Percentiles rank a stretch among this genome's conserved stretches.
phyloP scores from a whole-genome alignment of 2,329 filamentous ascomycete genomes.

The Parascedosporium putredinis region DNA sequence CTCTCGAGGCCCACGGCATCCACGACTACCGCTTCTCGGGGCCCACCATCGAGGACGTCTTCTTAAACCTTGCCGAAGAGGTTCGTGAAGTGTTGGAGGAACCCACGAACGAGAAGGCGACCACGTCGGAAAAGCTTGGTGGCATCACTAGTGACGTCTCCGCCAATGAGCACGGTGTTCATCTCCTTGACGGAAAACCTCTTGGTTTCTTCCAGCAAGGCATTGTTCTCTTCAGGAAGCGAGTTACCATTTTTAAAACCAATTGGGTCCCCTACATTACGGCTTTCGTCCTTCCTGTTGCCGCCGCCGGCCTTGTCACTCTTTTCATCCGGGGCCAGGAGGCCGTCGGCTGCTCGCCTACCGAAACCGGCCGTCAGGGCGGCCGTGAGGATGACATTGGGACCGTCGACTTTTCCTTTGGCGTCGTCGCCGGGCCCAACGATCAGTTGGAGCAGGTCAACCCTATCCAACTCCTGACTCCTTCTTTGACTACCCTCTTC shows the following conservation, averaged over 20 bases:
- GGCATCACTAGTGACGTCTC: constrained; percentile 13
- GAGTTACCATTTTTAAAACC: constrained; percentile 63
- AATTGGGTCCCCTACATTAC: constrained; percentile 69
- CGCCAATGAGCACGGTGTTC: constrained; percentile 25
- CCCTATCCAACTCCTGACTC: constrained; percentile 10
- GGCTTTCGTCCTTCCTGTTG: constrained; percentile 67
- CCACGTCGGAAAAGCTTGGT: constrained; percentile 14
- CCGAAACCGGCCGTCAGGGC: constrained; percentile 15
- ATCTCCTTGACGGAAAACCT: constrained; percentile 56
- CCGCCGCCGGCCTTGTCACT: constrained; percentile 69
- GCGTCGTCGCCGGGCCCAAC: constrained; percentile 33
- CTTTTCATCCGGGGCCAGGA: constrained; percentile 56
- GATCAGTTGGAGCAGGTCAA: constrained; percentile 8
- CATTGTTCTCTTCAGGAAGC: constrained; percentile 66
- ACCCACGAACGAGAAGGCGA: constrained; percentile 20
- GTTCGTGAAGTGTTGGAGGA: constrained; percentile 36
- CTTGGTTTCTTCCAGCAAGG: constrained; percentile 63
- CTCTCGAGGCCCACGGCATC: constrained; percentile 56
- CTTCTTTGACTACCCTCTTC: neutral
- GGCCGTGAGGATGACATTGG: constrained; percentile 24
- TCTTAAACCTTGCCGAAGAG: constrained; percentile 76
- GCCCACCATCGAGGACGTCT: constrained; percentile 88
- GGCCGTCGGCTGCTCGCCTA: constrained; percentile 40
- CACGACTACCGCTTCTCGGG: constrained; percentile 76
- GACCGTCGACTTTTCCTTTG: constrained; percentile 22